Evolutionary conservation across 2,329 filamentous ascomycete genomes (phyloP), one percentile per base, ranked within the genome.

Genomic region (Colletotrichum echinochloae): DNA sequence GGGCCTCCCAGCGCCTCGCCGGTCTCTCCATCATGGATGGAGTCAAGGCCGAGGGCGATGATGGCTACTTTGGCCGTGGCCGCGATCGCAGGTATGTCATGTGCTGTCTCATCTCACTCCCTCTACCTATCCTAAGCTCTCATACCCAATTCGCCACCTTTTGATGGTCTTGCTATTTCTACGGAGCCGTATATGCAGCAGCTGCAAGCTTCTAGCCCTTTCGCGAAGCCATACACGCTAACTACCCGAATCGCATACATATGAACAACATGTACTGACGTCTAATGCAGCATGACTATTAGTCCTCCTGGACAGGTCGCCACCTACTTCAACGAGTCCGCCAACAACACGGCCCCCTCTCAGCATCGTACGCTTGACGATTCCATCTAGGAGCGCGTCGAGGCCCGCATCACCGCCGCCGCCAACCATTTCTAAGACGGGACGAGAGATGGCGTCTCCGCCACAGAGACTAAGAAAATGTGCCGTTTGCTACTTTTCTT

Each of bases 41-140:
- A 66, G 44, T 49, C 51, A 74, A 73, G 37, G 57, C 64, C 23
- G 60, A 73, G 41, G 35, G 52, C 2, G 72, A 71, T 5, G 68
- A 74, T 2, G 73, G 74, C 0, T 39, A 26, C 14, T 39, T 35
- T 28, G 59, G 59, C 16, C n/a, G n/a, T 18, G 16, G 37, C 37
- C 56, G 56, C 37, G 56, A 46, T 8, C 56, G 56, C 14, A 59
- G 39, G 56, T 59, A 46, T 30, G 56, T n/a, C 18, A 30, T 28
- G 7, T 28, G 9, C 20, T n/a, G 5, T 20, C 28, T 16, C 39
- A 18, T n/a, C 2, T 18, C 35, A 26, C 37, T 9, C 5, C 18
- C 18, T 26, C 23, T 41, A 4, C 18, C 26, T 59, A n/a, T 14
- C 23, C 2, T 4, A n/a, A 20, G 3, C 37, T 7, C 3, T 14